Base-by-base conservation (phyloP, 352 stramenopile genomes). In the Thraustotheca clavata region DNA sequence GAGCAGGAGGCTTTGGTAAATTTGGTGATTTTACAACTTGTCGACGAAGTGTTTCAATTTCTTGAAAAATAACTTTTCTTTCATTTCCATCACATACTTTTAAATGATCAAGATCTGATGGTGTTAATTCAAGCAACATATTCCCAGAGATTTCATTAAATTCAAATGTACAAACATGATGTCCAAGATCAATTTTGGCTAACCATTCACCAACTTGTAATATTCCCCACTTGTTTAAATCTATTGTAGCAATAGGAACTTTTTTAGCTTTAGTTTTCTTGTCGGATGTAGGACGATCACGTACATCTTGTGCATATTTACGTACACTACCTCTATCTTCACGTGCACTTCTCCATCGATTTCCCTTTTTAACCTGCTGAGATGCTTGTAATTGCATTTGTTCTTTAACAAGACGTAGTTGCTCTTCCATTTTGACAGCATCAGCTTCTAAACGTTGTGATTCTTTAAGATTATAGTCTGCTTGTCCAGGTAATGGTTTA, bases 121-220 rank as follows among this genome's bases (percentile, higher is more conserved):
- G 26, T n/a, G 72, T 66, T 48, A 90, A 67, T 1, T 52, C 57
- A 0, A 93, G 61, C 5, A 93, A 31, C 14, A 62, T 70, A 18
- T 69, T 55, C 0, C 81, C 83, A 2, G 73, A 81, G n/a, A 93
- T 69, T 65, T 91, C 78, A 49, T 93, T 82, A 27, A 83, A 93
- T 68, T 93, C 83, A 39, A 93, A 91, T 3, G 74, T 70, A 18
- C 70, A 73, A 12, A 87, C 71, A 29, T 75, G 88, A 52, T 93
- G 78, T 18, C 87, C 76, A 26, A 93, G 57, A 0, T 70, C 74
- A 12, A 93, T 73, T 12, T 67, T 60, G 6, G 55, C 57, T 9
- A 93, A 55, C 83, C 83, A 93, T 48, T 88, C 76, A 3, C 82
- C 69, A 4, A 91, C 82, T 48, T 91, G 74, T 9, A 34, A 33